Conservation (phyloP, 768 basidiomycete genomes). For the Phylloporus arenicola region DNA sequence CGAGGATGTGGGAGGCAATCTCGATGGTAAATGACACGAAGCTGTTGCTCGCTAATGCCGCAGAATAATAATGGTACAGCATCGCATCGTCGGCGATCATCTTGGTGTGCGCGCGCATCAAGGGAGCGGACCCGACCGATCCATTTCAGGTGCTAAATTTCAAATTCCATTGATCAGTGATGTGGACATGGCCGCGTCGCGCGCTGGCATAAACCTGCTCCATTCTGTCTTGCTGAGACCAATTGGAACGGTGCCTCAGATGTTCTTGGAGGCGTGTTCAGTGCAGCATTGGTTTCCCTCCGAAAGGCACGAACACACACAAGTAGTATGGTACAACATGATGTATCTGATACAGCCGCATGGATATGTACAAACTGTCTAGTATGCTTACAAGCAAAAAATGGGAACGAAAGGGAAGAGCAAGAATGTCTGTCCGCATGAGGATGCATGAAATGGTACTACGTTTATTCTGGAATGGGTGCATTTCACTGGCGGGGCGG, state of each 20-base stretch:
- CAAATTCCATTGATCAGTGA: neutral
- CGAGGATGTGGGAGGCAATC: neutral
- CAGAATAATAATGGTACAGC: neutral
- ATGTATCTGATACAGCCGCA: no score
- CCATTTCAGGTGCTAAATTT: neutral
- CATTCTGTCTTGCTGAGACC: no score
- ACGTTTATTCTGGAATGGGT: neutral
- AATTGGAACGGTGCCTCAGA: neutral
- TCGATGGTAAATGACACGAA: neutral
- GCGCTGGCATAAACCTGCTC: no score
- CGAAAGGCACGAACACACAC: no score
- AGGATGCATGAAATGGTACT: neutral
- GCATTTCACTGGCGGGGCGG: slow-evolving; percentile 9
- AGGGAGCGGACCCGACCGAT: neutral
- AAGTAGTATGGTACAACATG: no score
- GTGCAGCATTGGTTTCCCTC: no score
- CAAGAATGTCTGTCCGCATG: neutral
- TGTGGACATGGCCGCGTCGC: neutral
- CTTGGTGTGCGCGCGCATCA: neutral
- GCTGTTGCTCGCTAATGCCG: neutral
- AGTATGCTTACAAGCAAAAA: neutral
- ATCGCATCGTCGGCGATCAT: neutral
- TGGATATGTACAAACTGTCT: no score
- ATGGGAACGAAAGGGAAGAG: neutral
- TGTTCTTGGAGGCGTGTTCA: no score